Base-by-base conservation (phyloP, 2,329 filamentous ascomycete species). In the Tolypocladium ovalisporum region DNA sequence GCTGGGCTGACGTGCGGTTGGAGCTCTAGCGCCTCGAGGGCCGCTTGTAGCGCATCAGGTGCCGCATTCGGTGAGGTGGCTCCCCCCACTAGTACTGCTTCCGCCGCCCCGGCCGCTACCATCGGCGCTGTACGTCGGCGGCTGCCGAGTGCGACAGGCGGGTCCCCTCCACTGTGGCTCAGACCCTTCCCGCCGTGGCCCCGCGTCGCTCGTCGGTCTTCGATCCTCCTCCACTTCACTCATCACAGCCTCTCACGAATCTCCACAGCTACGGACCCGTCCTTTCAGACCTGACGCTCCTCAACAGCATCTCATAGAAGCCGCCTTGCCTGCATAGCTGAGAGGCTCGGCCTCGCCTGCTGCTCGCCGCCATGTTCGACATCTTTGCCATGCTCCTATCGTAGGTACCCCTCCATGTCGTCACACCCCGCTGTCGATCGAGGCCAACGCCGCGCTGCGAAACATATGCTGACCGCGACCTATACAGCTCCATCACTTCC, bases 371-470 rank as follows among this genome's bases (percentile, higher is more conserved):
- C 73, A 89, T 92, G 87, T 90, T 92, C 68, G 86, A 88, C 73
- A 81, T 90, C 65, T 81, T 91, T 65, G 84, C 88, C 65, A 88
- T 89, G 73, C 77, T 90, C 65, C 76, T 91, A 71, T 89, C 88
- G 88, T 91, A 76, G 76, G 87, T 58, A 57, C 60, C 54, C 57
- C 61, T 60, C 57, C 56, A 62, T 64, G 59, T 56, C 63, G 63
- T 62, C 62, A 63, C 59, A 24, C 40, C 55, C 24, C 47, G 24
- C 57, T 32, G 32, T 34, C 35, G 24, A 24, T 44, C 53, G 40
- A 53, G 47, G 55, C 54, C 55, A 13, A 10, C 17, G 8, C n/a
- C 15, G 54, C 57, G 56, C 57, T 34, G 10, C 37, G 54, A 36
- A n/a, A 9, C 19, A 9, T 22, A 27, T 52, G 27, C 15, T 54